Evolutionary conservation across 768 basidiomycete species (phyloP), one percentile per base, ranked within the genome.

Genomic region (Coprinopsis cinerea): DNA sequence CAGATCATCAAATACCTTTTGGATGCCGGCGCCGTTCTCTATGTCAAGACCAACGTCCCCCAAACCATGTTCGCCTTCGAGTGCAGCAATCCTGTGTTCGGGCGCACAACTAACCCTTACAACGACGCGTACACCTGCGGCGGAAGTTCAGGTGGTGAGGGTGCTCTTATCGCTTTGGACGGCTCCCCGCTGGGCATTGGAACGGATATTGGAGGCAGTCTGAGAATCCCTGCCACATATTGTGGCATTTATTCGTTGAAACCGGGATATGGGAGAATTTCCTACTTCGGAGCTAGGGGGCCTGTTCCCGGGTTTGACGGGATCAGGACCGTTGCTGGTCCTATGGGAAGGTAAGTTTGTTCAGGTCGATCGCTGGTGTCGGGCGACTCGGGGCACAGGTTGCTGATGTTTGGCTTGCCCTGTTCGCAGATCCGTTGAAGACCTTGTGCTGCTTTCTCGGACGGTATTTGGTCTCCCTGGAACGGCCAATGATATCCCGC

Each of bases 31-130:
- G 90, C 91, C 22, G 78, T 96, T 51, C 69, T 89, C 41, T 86
- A 92, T 55, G 86, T 82, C 49, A 92, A 87, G 64, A 97, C 94
- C 15, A 97, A 97, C 60, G 84, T 97, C 47, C 93, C 95, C 1
- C 92, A 97, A 64, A 85, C 85, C 0, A 79, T 92, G 77, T 77
- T 92, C 50, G 77, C 86, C 1, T 92, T 88, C 52, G 89, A 93
- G 63, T 91, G 89, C 59, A 66, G 65, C 18, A 95, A 91, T 57
- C 87, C 88, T 1, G 63, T 90, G 13, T 91, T 82, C 72, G 92
- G 91, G 0, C 72, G 78, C 18, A 78, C 85, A 0, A 64, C 71
- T 15, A 92, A 92, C 60, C 92, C 92, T 0, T 82, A 81, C 63
- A 76, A 75, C 44, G 59, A 69, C 24, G 60, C 64, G 4, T 83